phyloP scores from a whole-genome alignment of 768 basidiomycete species.

The Ephemerocybe angulata region DNA sequence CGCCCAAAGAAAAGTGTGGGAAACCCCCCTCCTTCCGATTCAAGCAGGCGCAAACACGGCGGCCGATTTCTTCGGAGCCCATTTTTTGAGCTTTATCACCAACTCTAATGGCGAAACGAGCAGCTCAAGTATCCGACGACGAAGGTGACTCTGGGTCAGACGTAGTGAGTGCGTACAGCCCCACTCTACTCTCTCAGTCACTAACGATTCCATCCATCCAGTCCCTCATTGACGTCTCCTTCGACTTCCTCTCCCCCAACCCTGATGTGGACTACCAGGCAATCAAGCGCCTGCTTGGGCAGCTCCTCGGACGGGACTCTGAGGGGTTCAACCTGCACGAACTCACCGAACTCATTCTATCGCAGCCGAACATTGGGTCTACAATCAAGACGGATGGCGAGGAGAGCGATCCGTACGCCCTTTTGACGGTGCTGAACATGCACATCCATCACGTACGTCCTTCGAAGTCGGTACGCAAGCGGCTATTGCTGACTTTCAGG shows the following conservation, averaged over 20 bases:
- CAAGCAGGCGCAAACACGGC: not conserved
- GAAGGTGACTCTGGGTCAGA: conserved; percentile 39
- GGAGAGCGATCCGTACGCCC: conserved; percentile 87
- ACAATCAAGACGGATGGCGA: conserved; percentile 90
- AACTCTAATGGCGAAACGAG: conserved; percentile 52
- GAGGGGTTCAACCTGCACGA: conserved; percentile 66
- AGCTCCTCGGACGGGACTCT: conserved; percentile 74
- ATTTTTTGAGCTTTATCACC: not conserved
- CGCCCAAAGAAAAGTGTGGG: too few relatives aligned
- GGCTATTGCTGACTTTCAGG: not conserved
- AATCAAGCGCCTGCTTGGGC: conserved; percentile 65
- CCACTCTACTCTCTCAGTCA: conserved; percentile 1
- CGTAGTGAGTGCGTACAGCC: conserved; percentile 17
- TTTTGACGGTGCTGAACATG: conserved; percentile 83
- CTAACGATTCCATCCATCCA: conserved; percentile 40
- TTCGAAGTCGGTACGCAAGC: not conserved
- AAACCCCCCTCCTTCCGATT: too few relatives aligned
- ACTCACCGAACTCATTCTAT: conserved; percentile 75
- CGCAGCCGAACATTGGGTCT: conserved; percentile 74
- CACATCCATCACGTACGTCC: conserved; percentile 45
- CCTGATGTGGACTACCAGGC: conserved; percentile 82
- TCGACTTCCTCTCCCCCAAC: conserved; percentile 91
- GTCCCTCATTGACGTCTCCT: conserved; percentile 75
- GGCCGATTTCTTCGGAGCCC: not conserved
- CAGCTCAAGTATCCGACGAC: conserved; percentile 41